Conservation (phyloP, 768 basidiomycete species). For the Leccinum uliginosum region DNA sequence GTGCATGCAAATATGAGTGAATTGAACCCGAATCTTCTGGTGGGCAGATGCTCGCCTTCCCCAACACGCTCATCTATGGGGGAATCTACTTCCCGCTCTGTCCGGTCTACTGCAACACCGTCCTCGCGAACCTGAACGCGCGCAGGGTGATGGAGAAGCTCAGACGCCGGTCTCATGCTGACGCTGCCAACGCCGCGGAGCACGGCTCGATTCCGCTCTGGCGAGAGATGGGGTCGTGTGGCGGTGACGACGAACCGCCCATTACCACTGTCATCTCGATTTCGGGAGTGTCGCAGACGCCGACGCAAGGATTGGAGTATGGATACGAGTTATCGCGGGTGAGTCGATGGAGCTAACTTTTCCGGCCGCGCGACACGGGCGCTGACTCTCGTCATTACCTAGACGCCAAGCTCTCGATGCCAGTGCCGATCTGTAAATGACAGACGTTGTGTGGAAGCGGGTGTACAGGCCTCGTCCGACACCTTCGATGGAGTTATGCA, state of each 20-base stretch:
- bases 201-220: constrained; percentile 5
- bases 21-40: background rate
- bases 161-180: background rate
- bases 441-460: background rate
- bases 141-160: constrained; percentile 17
- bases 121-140: constrained; percentile 31
- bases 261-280: background rate
- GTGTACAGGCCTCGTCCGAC: constrained; percentile 8
- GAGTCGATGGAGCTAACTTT: background rate
- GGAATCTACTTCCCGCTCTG: constrained; percentile 27
- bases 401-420: constrained; percentile 5
- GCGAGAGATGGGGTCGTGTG: constrained; percentile 1
- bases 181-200: background rate
- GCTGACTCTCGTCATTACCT: background rate
- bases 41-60: constrained; percentile 10
- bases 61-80: constrained; percentile 15
- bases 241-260: background rate
- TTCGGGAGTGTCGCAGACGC: background rate
- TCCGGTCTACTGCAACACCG: constrained; percentile 30
- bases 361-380: background rate
- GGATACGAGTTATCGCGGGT: constrained; percentile 6
- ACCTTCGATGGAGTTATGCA: background rate
- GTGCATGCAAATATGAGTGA: background rate
- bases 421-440: background rate
- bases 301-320: background rate